Evolutionary conservation across 768 basidiomycete genomes (phyloP).

Genomic region (Paxillus involutus): DNA sequence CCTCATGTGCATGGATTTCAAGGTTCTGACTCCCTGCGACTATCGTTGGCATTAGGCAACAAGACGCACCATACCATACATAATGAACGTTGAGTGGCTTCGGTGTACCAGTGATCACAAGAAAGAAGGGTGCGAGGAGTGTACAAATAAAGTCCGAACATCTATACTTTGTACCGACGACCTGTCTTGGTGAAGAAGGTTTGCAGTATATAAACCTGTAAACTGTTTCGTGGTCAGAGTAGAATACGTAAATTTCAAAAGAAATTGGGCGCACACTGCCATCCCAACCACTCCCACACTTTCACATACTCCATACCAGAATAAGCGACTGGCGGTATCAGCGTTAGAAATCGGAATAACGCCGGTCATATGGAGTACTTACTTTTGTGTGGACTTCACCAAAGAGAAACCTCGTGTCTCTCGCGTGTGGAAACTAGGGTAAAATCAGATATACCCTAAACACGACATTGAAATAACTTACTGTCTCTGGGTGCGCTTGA

Average conservation of each 20-base stretch:
- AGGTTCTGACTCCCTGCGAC: too few species aligned
- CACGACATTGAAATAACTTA: constrained; percentile 40
- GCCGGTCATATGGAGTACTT: constrained; percentile 6
- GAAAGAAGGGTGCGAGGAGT: neutral
- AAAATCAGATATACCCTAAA: constrained; percentile 4
- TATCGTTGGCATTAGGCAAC: too few species aligned
- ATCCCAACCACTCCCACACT: constrained; percentile 76
- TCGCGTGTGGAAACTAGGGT: constrained; percentile 82
- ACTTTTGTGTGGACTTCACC: constrained; percentile 90
- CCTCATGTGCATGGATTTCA: too few species aligned
- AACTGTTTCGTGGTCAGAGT: constrained; percentile 40
- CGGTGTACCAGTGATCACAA: neutral
- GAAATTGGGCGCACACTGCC: constrained; percentile 67
- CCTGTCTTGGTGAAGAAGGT: constrained; percentile 97
- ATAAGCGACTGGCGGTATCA: constrained; percentile 63
- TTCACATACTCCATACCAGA: constrained; percentile 92
- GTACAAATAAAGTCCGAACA: constrained; percentile 8
- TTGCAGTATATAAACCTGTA: constrained; percentile 90
- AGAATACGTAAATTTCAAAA: neutral
- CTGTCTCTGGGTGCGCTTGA: constrained; percentile 94
- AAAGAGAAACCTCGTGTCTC: constrained; percentile 94
- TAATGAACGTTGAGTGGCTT: neutral
- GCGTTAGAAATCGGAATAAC: neutral
- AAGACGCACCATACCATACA: too few species aligned
- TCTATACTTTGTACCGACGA: constrained; percentile 82